Evolutionary conservation across 164 flowering plant species (phyloP), one percentile per base, ranked within the genome.

Genomic region (Santalum album): DNA sequence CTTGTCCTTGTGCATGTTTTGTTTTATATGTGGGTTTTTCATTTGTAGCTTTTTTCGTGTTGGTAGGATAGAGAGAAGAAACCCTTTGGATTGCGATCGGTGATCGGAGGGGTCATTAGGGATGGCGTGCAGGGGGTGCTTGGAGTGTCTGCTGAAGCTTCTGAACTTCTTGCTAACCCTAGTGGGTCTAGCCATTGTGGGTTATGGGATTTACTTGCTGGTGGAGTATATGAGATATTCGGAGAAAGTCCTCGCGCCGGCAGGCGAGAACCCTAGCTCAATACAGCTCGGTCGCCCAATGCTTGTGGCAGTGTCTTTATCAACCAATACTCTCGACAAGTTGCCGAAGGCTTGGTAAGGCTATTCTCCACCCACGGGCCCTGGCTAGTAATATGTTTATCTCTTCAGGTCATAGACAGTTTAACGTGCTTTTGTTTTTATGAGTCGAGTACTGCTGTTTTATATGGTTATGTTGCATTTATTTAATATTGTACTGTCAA

Each of bases 341-440:
- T 66, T 88, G n/a, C 90, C 98, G 0, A 78, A 69, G 69, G 95
- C 96, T 60, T 91, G 98, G 98, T 91, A 88, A 65, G 67, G 1
- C 1, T 34, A 23, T 54, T 45, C 2, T 29, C 34, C 9, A 3
- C 34, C 6, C 34, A 9, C 34, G 4, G 34, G n/a, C n/a, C n/a
- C n/a, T n/a, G n/a, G n/a, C n/a, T n/a, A n/a, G n/a, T n/a, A n/a
- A n/a, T n/a, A n/a, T n/a, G n/a, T n/a, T n/a, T n/a, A n/a, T n/a
- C n/a, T n/a, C n/a, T n/a, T n/a, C n/a, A n/a, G n/a, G n/a, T n/a
- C n/a, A n/a, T n/a, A n/a, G n/a, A n/a, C n/a, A n/a, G n/a, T n/a
- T n/a, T n/a, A n/a, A n/a, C n/a, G n/a, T n/a, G n/a, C n/a, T 38
- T 38, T 5, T 38, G 14, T 38, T 38, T 7, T 38, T 38, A 7